Percentiles rank a stretch among this genome's conserved stretches.
Evolutionary conservation across 2,329 filamentous ascomycete genomes (phyloP).

Genomic region (Harringtonia aguacate): DNA sequence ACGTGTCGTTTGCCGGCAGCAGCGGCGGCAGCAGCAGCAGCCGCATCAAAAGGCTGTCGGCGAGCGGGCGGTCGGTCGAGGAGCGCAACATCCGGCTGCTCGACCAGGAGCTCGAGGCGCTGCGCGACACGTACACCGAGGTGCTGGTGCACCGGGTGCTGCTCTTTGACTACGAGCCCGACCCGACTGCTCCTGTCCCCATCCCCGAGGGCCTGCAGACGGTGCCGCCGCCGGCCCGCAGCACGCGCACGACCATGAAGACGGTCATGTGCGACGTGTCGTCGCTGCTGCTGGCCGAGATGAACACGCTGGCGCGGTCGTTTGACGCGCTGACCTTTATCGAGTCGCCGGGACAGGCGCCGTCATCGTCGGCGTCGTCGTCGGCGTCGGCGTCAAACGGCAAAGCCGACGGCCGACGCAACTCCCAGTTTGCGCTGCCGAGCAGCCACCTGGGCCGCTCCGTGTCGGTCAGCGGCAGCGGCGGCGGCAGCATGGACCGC

Average conservation of each 20-base stretch:
- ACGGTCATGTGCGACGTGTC: conserved; percentile 73
- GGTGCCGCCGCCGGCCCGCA: conserved; percentile 57
- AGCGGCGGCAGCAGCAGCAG: no score
- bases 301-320: conserved; percentile 62
- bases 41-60: conserved; percentile 41
- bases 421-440: conserved; percentile 42
- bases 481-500: conserved; percentile 41
- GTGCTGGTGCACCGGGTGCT: conserved; percentile 69
- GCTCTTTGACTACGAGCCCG: conserved; percentile 61
- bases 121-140: conserved; percentile 64
- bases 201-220: conserved; percentile 58
- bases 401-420: conserved; percentile 34
- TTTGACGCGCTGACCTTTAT: conserved; percentile 65
- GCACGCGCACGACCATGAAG: conserved; percentile 69
- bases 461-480: conserved; percentile 35
- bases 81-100: conserved; percentile 49
- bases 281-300: conserved; percentile 61
- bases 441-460: conserved; percentile 29
- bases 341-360: conserved; percentile 58
- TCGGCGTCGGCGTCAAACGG: no score
- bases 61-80: conserved; percentile 36
- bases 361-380: conserved; percentile 36
- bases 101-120: conserved; percentile 57
- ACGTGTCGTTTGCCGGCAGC: conserved; percentile 36
- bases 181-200: conserved; percentile 35